phyloP scores from a whole-genome alignment of 148 eudicot species.

The Silene conica region DNA sequence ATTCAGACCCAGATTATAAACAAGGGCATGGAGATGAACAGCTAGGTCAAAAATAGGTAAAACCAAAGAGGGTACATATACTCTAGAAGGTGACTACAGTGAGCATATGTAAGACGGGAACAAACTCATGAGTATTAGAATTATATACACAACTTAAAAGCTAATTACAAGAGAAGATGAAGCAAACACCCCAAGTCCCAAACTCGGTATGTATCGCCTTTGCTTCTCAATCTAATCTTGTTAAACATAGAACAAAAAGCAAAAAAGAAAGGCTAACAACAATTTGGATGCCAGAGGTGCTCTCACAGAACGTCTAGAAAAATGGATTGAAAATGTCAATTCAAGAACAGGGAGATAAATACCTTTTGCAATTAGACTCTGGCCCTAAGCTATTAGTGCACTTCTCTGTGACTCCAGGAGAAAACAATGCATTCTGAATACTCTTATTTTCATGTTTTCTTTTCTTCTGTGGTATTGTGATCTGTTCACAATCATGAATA shows the following conservation, averaged over 20 bases:
- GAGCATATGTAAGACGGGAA: background rate
- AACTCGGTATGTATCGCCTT: background rate
- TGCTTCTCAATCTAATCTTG: background rate
- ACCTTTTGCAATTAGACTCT: slow-evolving; percentile 33
- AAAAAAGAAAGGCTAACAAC: background rate
- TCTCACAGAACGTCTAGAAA: background rate
- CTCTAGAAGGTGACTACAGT: background rate
- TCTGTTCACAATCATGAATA: slow-evolving; percentile 11
- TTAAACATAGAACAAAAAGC: background rate
- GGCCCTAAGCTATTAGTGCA: slow-evolving; percentile 19
- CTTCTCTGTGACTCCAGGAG: slow-evolving; percentile 22
- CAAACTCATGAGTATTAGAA: background rate
- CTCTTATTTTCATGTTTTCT: slow-evolving; percentile 23
- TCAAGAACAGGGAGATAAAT: slow-evolving; percentile 14
- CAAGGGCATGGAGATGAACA: background rate
- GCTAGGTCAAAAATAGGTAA: background rate
- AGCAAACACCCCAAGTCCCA: background rate
- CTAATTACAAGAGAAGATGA: background rate
- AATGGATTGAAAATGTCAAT: background rate
- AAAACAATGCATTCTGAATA: slow-evolving; percentile 23
- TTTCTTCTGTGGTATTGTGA: slow-evolving; percentile 31
- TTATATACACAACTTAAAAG: background rate
- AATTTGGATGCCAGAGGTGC: background rate
- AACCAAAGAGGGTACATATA: too few species aligned
- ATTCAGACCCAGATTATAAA: background rate